Conservation (phyloP, 108 stramenopile genomes). For the Fragilariopsis cylindrus region DNA sequence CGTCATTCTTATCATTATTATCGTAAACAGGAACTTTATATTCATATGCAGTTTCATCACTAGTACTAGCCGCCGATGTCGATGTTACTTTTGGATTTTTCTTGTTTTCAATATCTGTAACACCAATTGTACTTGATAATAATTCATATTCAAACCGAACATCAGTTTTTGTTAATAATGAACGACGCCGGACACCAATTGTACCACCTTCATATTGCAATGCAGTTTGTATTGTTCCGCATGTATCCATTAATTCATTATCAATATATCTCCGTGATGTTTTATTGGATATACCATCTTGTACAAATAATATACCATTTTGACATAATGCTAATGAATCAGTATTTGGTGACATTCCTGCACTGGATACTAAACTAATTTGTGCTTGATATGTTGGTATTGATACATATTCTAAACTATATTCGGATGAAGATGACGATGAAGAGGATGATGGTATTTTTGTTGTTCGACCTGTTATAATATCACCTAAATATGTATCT, state of each 20-base stretch:
- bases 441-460: constrained; percentile 38
- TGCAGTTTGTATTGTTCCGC: constrained; percentile 38
- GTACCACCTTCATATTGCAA: constrained; percentile 64
- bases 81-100: no score
- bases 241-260: constrained; percentile 28
- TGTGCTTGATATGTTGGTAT: constrained; percentile 70
- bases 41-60: neutral
- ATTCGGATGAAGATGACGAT: neutral
- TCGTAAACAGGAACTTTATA: constrained; percentile 10
- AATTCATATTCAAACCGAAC: constrained; percentile 53
- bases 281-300: constrained; percentile 53
- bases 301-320: constrained; percentile 57
- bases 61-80: neutral
- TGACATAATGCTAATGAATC: constrained; percentile 50
- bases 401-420: constrained; percentile 48
- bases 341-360: constrained; percentile 57
- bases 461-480: constrained; percentile 53
- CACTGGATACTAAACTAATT: constrained; percentile 61
- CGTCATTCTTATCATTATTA: constrained; percentile 21
- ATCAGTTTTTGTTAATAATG: constrained; percentile 51
- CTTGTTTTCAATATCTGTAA: neutral
- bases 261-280: constrained; percentile 23
- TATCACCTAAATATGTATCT: constrained; percentile 57
- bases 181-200: constrained; percentile 51
- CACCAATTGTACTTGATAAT: neutral